Evolutionary conservation across 805 yeast genomes (phyloP).

Genomic region (Candida schatavii): DNA sequence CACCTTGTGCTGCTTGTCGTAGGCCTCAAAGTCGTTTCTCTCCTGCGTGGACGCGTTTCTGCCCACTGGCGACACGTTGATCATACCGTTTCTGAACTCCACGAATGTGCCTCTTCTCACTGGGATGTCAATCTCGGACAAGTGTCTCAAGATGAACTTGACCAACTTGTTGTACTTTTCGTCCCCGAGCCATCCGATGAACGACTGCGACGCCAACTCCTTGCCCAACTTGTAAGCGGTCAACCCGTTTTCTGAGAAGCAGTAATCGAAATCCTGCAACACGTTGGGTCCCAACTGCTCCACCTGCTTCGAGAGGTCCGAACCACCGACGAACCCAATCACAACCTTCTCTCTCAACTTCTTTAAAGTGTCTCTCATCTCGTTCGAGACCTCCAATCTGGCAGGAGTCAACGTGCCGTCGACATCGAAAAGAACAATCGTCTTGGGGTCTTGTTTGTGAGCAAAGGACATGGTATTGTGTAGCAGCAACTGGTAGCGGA

Average conservation of each 20-base stretch:
- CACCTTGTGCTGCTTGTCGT: constrained; percentile 73
- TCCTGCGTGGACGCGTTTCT: constrained; percentile 95
- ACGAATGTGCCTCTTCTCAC: constrained; percentile 97
- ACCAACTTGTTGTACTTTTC: constrained; percentile 88
- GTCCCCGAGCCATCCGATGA: constrained; percentile 94
- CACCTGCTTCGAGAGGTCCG: constrained; percentile 88
- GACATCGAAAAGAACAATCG: constrained; percentile 91
- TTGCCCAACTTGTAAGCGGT: constrained; percentile 94
- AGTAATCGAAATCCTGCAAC: constrained; percentile 82
- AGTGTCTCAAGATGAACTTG: constrained; percentile 80
- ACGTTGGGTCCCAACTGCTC: constrained; percentile 90
- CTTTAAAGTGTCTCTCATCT: constrained; percentile 67
- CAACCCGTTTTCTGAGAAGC: constrained; percentile 96
- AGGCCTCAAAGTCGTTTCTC: constrained; percentile 88
- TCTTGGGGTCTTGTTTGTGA: constrained; percentile 77
- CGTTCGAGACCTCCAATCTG: constrained; percentile 72
- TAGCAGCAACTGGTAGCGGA: background rate
- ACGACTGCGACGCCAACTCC: constrained; percentile 87
- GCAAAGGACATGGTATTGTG: constrained; percentile 60
- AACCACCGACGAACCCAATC: constrained; percentile 97
- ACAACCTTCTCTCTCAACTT: constrained; percentile 88
- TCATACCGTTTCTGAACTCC: constrained; percentile 99
- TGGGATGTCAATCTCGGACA: constrained; percentile 85
- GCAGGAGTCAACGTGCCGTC: constrained; percentile 99
- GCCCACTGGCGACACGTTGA: constrained; percentile 96